A percentile compares a stretch with the other conserved stretches of the same genome.
Conservation (phyloP, 768 basidiomycete species). For the Leccinum pellstonianum region DNA sequence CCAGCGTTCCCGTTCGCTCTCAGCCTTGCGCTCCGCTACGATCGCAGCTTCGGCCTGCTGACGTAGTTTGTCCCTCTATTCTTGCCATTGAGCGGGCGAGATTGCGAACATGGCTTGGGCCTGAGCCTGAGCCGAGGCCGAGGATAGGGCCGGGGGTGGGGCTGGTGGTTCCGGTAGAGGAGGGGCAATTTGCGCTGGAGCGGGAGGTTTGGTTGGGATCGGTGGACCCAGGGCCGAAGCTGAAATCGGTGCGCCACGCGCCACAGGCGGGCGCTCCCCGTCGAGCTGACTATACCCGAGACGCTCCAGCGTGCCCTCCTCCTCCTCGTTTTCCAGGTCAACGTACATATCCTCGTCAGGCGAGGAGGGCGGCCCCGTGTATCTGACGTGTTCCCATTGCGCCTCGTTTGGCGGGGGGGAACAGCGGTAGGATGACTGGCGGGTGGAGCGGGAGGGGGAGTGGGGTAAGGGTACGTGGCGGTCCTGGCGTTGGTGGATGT, state of each 20-base stretch:
- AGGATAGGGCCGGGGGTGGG: neutral
- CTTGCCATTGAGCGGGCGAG: neutral
- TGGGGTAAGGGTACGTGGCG: neutral
- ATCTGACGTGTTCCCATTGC: slow-evolving; percentile 26
- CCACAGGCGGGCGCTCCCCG: neutral
- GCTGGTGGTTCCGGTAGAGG: too few relatives aligned
- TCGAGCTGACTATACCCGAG: slow-evolving; percentile 24
- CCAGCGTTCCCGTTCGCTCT: slow-evolving; percentile 21
- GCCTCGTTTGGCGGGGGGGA: slow-evolving; percentile 10
- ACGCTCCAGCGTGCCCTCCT: slow-evolving; percentile 9
- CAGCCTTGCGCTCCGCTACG: slow-evolving; percentile 15
- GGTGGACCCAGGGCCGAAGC: neutral
- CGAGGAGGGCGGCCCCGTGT: slow-evolving; percentile 12
- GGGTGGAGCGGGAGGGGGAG: neutral
- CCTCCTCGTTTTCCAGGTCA: neutral
- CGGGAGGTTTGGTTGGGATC: neutral
- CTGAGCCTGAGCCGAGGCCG: neutral
- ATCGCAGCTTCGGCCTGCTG: slow-evolving; percentile 17
- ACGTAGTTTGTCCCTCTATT: slow-evolving; percentile 12
- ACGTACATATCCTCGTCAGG: slow-evolving; percentile 8
- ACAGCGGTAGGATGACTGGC: neutral
- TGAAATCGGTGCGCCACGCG: neutral
- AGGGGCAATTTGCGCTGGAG: too few relatives aligned
- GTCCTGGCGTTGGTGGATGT: neutral
- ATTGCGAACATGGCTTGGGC: too few relatives aligned